Base-by-base conservation (phyloP, 2,329 filamentous ascomycete genomes). In the Apiospora pterosperma region DNA sequence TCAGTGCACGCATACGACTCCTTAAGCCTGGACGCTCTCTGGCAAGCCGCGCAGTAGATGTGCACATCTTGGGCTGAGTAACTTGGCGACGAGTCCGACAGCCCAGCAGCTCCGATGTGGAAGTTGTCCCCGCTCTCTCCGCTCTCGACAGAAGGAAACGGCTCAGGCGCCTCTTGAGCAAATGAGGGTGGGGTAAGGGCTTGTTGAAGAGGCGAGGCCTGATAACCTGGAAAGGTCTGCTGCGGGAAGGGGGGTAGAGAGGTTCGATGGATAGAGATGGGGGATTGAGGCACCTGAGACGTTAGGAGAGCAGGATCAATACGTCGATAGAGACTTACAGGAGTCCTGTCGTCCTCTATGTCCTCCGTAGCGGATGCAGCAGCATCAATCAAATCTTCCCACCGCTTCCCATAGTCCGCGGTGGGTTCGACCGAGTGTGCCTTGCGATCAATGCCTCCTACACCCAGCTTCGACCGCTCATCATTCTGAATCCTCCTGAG, bases 351-450 rank as follows among this genome's bases (percentile, higher is more conserved):
- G 74, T 94, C 93, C 76, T 97, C 93, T 74, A 96, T 86, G 72
- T 90, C 95, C 79, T 97, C 94, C 3, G 93, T 96, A 34, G 94
- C 93, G 67, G 93, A 97, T 36, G 95, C 93, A 63, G 85, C 95
- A 62, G 95, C 95, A 78, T 97, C 94, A 69, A 98, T 96, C 66
- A 98, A 84, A 77, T 98, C 95, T 78, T 97, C 93, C 96, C 95
- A 98, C 72, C 95, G 86, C 80, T 96, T 97, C 69, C 92, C 93
- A 78, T 92, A 91, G 66, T 91, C 90, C 23, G 87, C 88, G 64
- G 90, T 87, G 28, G 94, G 93, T 77, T 97, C 95, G 48, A 92
- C 92, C 19, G 93, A 97, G 69, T 92, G 86, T 64, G 93, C 92
- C 79, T 97, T 97, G 67, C 92, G 87, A 72, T 92, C 89, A 23